These are phyloP conservation scores for Populus hybrid DNA, from an alignment of 441 rosid genomes.

Conservation along the genomic window DNA sequence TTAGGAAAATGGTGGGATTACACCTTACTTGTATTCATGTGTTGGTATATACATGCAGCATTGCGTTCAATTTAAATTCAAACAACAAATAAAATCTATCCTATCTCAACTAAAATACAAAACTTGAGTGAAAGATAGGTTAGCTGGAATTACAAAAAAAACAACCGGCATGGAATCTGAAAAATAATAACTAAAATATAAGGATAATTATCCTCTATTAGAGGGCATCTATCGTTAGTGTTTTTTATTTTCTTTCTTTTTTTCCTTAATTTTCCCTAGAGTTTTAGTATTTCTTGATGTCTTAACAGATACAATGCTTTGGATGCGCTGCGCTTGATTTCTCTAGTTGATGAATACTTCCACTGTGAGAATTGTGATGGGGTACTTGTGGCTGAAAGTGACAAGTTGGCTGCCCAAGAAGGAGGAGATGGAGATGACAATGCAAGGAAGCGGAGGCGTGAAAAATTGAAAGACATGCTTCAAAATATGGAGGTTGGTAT, in stretches of 20 bases:
- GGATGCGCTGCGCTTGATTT: slow-evolving; percentile 73
- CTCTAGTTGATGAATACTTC: slow-evolving; percentile 71
- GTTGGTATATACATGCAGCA: background rate
- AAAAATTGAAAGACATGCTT: slow-evolving; percentile 77
- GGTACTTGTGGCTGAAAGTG: slow-evolving; percentile 86
- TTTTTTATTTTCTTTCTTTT: background rate
- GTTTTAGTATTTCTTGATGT: slow-evolving; percentile 20
- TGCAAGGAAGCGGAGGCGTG: slow-evolving; percentile 77
- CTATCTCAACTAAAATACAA: background rate
- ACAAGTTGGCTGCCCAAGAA: slow-evolving; percentile 80
- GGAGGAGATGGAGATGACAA: slow-evolving; percentile 90
- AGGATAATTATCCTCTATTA: too few relatives aligned
- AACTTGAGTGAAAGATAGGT: background rate
- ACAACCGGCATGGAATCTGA: too few relatives aligned
- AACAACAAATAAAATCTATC: background rate
- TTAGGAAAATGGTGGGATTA: background rate
- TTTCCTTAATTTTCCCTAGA: background rate
- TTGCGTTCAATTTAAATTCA: background rate
- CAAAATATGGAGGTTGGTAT: slow-evolving; percentile 68
- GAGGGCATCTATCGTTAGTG: slow-evolving; percentile 14
- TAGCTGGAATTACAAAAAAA: background rate
- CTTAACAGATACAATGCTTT: slow-evolving; percentile 74
- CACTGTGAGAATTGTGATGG: slow-evolving; percentile 93
- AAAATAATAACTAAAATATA: too few relatives aligned
- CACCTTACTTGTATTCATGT: background rate